Evolutionary conservation across 768 basidiomycete species (phyloP).

Genomic region (Heimioporus sp.): DNA sequence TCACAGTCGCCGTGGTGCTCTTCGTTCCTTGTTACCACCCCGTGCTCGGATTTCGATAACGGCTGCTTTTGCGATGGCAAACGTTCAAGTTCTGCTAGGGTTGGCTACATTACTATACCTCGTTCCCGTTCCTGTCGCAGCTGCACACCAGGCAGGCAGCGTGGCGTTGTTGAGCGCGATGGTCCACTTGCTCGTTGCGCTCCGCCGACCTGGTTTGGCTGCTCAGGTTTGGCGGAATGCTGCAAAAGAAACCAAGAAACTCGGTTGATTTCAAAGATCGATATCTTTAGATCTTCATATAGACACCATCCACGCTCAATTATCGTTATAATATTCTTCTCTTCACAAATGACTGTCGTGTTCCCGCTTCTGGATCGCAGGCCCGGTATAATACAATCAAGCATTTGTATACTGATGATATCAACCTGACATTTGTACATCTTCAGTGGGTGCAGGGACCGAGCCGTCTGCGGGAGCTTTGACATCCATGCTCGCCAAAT

Average conservation of each 20-base stretch:
- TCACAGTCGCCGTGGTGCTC: conserved; percentile 49
- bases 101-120: conserved; percentile 86
- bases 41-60: conserved; percentile 49
- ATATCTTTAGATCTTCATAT: conserved; percentile 11
- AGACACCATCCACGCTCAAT: conserved; percentile 24
- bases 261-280: background rate
- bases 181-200: conserved; percentile 68
- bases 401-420: conserved; percentile 15
- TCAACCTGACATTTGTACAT: conserved; percentile 85
- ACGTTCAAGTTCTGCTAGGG: conserved; percentile 76
- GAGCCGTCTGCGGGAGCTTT: conserved; percentile 52
- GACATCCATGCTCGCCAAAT: conserved; percentile 74
- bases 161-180: conserved; percentile 82
- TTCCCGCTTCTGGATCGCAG: background rate
- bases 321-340: conserved; percentile 11
- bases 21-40: conserved; percentile 56
- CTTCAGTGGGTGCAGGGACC: conserved; percentile 48
- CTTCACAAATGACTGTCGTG: background rate
- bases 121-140: conserved; percentile 90
- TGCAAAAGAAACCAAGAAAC: conserved; percentile 16
- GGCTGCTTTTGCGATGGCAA: conserved; percentile 74
- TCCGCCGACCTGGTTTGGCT: conserved; percentile 67
- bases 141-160: conserved; percentile 94
- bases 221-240: conserved; percentile 60
- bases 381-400: conserved; percentile 6